phyloP scores from a whole-genome alignment of 306 rosid species.

The Dalbergia cultrata region DNA sequence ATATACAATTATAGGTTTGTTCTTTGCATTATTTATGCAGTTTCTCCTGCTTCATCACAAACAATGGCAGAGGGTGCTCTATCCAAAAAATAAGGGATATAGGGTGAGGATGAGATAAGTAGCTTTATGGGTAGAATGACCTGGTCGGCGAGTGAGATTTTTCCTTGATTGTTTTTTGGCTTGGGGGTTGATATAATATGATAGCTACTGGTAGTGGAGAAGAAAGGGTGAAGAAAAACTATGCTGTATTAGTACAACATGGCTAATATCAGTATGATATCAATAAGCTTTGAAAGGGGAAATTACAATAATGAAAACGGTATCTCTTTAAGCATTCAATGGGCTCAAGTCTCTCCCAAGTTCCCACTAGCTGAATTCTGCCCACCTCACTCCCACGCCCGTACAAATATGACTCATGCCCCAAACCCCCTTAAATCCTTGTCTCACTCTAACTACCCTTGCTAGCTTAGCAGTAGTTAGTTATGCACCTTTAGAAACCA shows the following conservation, averaged over 20 bases:
- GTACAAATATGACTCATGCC: too few species aligned
- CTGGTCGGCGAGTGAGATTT: conserved; percentile 16
- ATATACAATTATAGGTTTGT: background rate
- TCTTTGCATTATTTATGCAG: background rate
- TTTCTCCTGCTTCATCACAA: conserved; percentile 29
- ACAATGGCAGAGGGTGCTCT: conserved; percentile 5
- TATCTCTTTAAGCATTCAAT: background rate
- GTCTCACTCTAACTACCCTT: too few species aligned
- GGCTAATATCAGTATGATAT: too few species aligned
- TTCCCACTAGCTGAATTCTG: background rate
- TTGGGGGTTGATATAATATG: background rate
- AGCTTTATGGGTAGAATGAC: conserved; percentile 11
- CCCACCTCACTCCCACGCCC: background rate
- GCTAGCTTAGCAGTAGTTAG: too few species aligned
- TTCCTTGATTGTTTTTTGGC: background rate
- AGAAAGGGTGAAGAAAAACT: too few species aligned
- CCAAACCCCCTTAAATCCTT: too few species aligned
- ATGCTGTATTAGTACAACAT: too few species aligned
- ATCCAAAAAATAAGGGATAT: too few species aligned
- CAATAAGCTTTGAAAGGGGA: too few species aligned
- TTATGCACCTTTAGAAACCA: too few species aligned
- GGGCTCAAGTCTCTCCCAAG: background rate
- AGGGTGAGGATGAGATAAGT: conserved; percentile 12
- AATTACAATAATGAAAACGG: background rate
- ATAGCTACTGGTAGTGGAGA: too few species aligned